Base-by-base conservation (phyloP, 176 grass and related monocot species). In the Musa itinerans region DNA sequence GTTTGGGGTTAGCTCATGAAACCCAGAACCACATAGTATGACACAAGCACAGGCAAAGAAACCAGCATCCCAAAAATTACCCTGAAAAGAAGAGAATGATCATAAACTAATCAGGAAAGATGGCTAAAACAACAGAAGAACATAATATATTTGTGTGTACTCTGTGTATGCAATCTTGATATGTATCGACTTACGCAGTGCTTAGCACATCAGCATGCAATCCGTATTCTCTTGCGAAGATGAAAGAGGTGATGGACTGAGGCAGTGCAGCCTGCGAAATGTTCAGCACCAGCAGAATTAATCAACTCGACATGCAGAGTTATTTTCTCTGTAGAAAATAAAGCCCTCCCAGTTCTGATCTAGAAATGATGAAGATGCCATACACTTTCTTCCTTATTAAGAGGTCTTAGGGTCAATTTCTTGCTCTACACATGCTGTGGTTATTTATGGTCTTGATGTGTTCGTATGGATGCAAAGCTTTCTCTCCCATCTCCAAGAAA, bases 141-240 rank as follows among this genome's bases (percentile, higher is more conserved):
- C 1, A n/a, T 14, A 61, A 8, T 17, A 61, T 34, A 61, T n/a
- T n/a, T n/a, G 20, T 55, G 17, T 50, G 12, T n/a, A 59, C 20
- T 7, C 8, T 4, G 34, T 34, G 11, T 8, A 8, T 61, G 19
- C 19, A 12, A 52, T 13, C 43, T 5, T 51, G 16, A 11, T 10
- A 22, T 0, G 0, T 26, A 17, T 19, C 71, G 62, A 93, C 88
- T 91, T 78, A 97, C 94, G 94, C 88, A 3, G 94, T 93, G 78
- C 90, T 97, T 14, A 97, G 90, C 1, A 97, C 75, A 14, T 91
- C 90, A 34, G 94, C 88, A 73, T 93, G 90, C 22, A 97, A 74
- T 7, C 78, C 75, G 22, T 97, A 97, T 80, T 97, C 94, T 80
- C 69, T 90, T n/a, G 90, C 90, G 54, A 91, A 97, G 48, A 93